phyloP scores from a whole-genome alignment of 1,284 basidiomycete genomes.

The Laetiporus sulphureus region DNA sequence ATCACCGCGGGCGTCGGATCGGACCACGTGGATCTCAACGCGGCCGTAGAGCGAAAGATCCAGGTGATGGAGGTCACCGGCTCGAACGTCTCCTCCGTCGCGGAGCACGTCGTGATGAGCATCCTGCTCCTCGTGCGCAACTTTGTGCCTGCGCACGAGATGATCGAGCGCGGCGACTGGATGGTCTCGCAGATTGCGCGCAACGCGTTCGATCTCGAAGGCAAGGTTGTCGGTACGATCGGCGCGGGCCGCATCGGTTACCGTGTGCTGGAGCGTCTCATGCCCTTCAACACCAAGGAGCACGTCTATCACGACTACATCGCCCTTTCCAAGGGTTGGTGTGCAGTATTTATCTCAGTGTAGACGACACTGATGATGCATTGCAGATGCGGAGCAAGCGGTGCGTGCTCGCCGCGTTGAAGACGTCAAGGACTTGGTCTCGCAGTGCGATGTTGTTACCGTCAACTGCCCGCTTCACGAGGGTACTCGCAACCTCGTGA shows the following conservation, averaged over 20 bases:
- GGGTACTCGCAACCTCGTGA: slow-evolving; percentile 75
- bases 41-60: slow-evolving; percentile 77
- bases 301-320: slow-evolving; percentile 92
- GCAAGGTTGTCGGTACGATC: slow-evolving; percentile 87
- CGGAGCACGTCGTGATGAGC: slow-evolving; percentile 84
- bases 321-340: slow-evolving; percentile 57
- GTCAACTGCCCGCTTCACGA: slow-evolving; percentile 93
- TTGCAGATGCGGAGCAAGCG: slow-evolving; percentile 56
- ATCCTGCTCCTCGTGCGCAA: slow-evolving; percentile 86
- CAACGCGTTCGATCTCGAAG: slow-evolving; percentile 84
- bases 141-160: slow-evolving; percentile 80
- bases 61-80: slow-evolving; percentile 45
- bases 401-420: slow-evolving; percentile 75
- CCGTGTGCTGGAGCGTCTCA: slow-evolving; percentile 83
- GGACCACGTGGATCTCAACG: slow-evolving; percentile 90
- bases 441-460: slow-evolving; percentile 79
- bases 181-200: slow-evolving; percentile 78
- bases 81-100: slow-evolving; percentile 83
- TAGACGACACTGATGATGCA: neutral
- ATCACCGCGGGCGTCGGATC: slow-evolving; percentile 94
- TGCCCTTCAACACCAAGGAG: slow-evolving; percentile 88
- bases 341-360: neutral
- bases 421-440: slow-evolving; percentile 80
- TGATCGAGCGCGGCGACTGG: slow-evolving; percentile 84
- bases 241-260: slow-evolving; percentile 87